phyloP scores from a whole-genome alignment of 352 stramenopile species.

The Globisporangium camurandrum region DNA sequence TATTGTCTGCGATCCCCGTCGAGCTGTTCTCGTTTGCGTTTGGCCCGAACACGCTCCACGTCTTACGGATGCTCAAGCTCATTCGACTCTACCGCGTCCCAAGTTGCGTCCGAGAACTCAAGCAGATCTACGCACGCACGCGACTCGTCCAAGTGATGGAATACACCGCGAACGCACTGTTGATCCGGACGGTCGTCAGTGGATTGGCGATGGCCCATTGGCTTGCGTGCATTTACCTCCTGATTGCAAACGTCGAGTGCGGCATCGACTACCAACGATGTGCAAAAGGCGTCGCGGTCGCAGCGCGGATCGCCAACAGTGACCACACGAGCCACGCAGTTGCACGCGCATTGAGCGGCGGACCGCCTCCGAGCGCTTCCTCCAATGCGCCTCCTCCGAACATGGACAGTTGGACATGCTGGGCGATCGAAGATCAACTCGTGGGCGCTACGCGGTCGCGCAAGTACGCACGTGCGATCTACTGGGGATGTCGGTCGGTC shows the following conservation, averaged over 20 bases:
- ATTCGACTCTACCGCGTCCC: slow-evolving; percentile 45
- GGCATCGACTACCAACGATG: slow-evolving; percentile 50
- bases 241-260: slow-evolving; percentile 58
- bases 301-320: slow-evolving; percentile 1
- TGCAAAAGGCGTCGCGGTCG: slow-evolving; percentile 16
- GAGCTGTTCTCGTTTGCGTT: slow-evolving; percentile 36
- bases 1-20: slow-evolving; percentile 37
- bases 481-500: slow-evolving; percentile 51
- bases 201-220: slow-evolving; percentile 46
- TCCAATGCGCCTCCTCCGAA: background rate
- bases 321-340: no score
- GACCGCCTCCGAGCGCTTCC: background rate
- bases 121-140: slow-evolving; percentile 30
- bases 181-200: slow-evolving; percentile 35
- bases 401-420: slow-evolving; percentile 34
- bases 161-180: slow-evolving; percentile 44
- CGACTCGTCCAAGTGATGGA: slow-evolving; percentile 43
- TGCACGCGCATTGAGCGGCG: background rate
- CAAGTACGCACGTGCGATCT: slow-evolving; percentile 48
- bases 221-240: slow-evolving; percentile 61
- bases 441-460: slow-evolving; percentile 29
- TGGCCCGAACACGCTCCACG: slow-evolving; percentile 44
- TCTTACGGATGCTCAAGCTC: slow-evolving; percentile 44
- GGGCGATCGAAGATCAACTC: slow-evolving; percentile 60
- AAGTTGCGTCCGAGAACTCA: slow-evolving; percentile 36